Percentiles rank a stretch among this genome's conserved stretches.
Evolutionary conservation across 495 filamentous ascomycete species (phyloP).

Genomic region (Annulohypoxylon bovei): DNA sequence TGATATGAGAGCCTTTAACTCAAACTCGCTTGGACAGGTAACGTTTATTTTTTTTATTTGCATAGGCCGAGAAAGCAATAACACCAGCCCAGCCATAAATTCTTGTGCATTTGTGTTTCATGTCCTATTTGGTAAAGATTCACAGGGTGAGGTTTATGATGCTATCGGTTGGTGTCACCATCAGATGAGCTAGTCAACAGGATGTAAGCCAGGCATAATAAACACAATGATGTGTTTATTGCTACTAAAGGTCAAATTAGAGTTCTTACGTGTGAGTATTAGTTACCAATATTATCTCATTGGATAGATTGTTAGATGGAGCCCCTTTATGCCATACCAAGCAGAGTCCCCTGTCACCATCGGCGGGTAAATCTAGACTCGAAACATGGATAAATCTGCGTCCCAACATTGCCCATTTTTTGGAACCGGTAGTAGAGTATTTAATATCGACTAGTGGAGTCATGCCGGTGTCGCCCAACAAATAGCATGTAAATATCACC

Average conservation of each 20-base stretch:
- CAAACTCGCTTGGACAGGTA: neutral
- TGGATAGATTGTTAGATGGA: conserved; percentile 25
- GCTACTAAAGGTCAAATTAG: conserved; percentile 21
- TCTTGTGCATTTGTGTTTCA: neutral
- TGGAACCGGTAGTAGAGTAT: conserved; percentile 6
- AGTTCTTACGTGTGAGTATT: conserved; percentile 16
- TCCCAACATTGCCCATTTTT: conserved; percentile 4
- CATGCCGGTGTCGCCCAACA: conserved; percentile 14
- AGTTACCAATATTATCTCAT: conserved; percentile 5
- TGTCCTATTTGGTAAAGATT: neutral
- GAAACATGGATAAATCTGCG: conserved; percentile 30
- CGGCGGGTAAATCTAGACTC: conserved; percentile 25
- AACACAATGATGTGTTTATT: neutral
- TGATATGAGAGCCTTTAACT: neutral
- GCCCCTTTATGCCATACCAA: conserved; percentile 1
- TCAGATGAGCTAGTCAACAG: neutral
- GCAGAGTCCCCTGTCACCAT: conserved; percentile 12
- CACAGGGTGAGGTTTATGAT: neutral
- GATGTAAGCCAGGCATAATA: neutral
- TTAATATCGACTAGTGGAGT: conserved; percentile 21
- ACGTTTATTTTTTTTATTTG: neutral
- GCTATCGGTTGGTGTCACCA: neutral
- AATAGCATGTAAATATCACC: conserved; percentile 5
- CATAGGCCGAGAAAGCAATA: neutral
- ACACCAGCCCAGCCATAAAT: neutral